These are phyloP conservation scores for Sextonia rubra DNA, from an alignment of 164 flowering plant genomes.

Conservation along the genomic window DNA sequence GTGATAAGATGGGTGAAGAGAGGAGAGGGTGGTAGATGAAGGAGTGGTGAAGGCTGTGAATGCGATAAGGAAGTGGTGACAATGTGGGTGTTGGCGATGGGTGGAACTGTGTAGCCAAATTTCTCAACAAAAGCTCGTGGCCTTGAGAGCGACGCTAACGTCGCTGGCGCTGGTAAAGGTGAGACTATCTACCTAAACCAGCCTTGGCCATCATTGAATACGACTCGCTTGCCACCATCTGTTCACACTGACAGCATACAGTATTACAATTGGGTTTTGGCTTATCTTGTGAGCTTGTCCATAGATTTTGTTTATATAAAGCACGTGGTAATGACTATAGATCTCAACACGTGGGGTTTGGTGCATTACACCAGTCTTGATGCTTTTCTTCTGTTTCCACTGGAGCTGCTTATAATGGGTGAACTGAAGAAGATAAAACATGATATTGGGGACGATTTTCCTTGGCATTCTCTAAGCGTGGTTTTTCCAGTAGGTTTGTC, in stretches of 20 bases:
- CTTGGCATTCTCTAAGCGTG: constrained; percentile 74
- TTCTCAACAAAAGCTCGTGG: too few species aligned
- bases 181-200: constrained; percentile 83
- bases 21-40: too few species aligned
- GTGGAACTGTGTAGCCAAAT: too few species aligned
- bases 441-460: constrained; percentile 66
- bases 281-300: constrained; percentile 87
- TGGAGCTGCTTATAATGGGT: constrained; percentile 89
- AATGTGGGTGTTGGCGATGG: too few species aligned
- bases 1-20: too few species aligned
- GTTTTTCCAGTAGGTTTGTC: constrained; percentile 82
- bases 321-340: constrained; percentile 96
- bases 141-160: too few species aligned
- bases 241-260: constrained; percentile 74
- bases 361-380: constrained; percentile 92
- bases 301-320: constrained; percentile 92
- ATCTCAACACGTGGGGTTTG: constrained; percentile 91
- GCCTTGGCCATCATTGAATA: constrained; percentile 93
- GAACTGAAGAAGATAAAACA: constrained; percentile 89
- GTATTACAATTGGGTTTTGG: constrained; percentile 94
- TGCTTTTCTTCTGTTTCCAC: constrained; percentile 77
- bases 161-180: too few species aligned
- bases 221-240: constrained; percentile 86
- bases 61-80: too few species aligned
- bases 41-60: too few species aligned